Evolutionary conservation across 2,329 filamentous ascomycete species (phyloP).

Genomic region (Apiospora phragmitis): DNA sequence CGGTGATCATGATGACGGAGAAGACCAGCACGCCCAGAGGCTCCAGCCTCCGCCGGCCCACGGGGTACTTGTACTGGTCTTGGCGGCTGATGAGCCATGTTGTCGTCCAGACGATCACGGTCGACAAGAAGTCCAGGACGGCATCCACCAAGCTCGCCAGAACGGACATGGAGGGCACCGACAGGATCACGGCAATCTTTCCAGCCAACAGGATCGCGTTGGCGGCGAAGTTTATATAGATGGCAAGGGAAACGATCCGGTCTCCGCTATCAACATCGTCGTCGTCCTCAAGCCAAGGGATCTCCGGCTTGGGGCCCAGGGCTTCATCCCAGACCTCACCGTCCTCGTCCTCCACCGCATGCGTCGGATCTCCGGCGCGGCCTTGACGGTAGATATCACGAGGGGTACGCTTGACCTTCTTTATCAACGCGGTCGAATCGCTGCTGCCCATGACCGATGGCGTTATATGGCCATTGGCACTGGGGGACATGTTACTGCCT

Average conservation of each 20-base stretch:
- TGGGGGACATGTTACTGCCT: background rate
- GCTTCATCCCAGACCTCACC: constrained; percentile 39
- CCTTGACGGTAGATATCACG: constrained; percentile 81
- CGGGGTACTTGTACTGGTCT: constrained; percentile 75
- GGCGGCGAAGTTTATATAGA: constrained; percentile 81
- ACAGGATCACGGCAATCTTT: constrained; percentile 75
- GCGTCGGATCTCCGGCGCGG: constrained; percentile 47
- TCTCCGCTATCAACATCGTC: constrained; percentile 71
- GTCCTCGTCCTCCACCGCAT: constrained; percentile 61
- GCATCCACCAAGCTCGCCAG: constrained; percentile 79
- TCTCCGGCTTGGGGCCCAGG: constrained; percentile 49
- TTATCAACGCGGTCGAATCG: constrained; percentile 22
- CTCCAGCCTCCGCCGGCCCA: constrained; percentile 75
- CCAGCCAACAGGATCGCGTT: constrained; percentile 74
- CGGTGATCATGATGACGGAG: constrained; percentile 83
- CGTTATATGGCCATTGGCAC: background rate
- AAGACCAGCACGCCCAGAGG: constrained; percentile 81
- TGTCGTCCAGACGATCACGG: constrained; percentile 78
- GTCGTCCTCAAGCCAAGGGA: constrained; percentile 71
- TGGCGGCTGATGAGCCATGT: constrained; percentile 72
- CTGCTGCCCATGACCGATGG: constrained; percentile 9
- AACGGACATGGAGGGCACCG: constrained; percentile 80
- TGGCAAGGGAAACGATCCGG: constrained; percentile 79
- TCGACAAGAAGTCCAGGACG: constrained; percentile 77
- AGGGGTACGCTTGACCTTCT: constrained; percentile 74